Evolutionary conservation across 179 eudicot genomes (phyloP).

Genomic region (Corrigiola litoralis): DNA sequence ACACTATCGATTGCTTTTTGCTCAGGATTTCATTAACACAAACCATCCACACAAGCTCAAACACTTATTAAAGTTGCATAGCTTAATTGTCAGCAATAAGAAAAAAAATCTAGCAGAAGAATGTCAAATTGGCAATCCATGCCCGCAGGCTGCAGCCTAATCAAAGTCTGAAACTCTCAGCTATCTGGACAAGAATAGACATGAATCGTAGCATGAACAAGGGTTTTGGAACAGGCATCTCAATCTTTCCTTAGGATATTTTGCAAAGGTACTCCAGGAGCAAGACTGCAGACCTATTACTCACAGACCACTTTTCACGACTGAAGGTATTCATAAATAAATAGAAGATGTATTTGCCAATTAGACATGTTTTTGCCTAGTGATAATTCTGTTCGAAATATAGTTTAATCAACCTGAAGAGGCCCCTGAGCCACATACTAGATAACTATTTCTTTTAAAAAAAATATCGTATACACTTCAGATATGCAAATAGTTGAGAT

Average conservation of each 20-base stretch:
- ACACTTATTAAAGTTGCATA: not conserved
- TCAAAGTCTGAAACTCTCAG: too few relatives aligned
- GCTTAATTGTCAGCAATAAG: not conserved
- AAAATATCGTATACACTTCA: not conserved
- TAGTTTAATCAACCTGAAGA: not conserved
- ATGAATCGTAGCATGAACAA: not conserved
- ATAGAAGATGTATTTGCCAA: too few relatives aligned
- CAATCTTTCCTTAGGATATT: too few relatives aligned
- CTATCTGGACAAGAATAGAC: not conserved
- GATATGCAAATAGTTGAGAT: conserved; percentile 1
- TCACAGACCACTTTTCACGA: too few relatives aligned
- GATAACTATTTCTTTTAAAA: not conserved
- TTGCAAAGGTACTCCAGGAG: too few relatives aligned
- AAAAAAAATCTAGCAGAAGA: not conserved
- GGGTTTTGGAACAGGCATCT: not conserved
- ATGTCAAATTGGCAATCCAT: too few relatives aligned
- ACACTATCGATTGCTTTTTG: not conserved
- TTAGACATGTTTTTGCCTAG: not conserved
- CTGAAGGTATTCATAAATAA: too few relatives aligned
- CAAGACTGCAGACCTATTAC: too few relatives aligned
- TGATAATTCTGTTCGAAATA: not conserved
- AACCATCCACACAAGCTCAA: not conserved
- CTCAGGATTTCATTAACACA: not conserved
- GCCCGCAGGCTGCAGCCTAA: too few relatives aligned
- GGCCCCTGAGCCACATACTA: not conserved